A percentile compares a stretch with the other conserved stretches of the same genome.
Conservation (phyloP, 1,139 yeast genomes). For the Scheffersomyces segobiensis region DNA sequence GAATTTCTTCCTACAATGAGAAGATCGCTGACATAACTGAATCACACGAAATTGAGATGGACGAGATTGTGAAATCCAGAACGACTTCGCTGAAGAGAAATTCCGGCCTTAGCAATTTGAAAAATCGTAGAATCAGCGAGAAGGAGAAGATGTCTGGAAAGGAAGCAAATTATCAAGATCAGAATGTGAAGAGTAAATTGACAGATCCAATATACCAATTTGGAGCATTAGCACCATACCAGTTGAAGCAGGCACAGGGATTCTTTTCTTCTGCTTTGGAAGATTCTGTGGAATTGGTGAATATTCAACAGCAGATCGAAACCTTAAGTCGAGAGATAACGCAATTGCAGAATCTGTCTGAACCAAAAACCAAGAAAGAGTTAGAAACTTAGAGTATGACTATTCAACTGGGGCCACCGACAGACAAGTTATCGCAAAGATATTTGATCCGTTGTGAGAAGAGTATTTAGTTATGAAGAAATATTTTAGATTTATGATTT, state of each 20-base stretch:
- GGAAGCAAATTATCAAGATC: background rate
- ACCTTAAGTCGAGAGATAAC: constrained; percentile 7
- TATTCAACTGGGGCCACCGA: background rate
- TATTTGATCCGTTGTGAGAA: no score
- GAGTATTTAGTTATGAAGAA: background rate
- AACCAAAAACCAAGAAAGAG: no score
- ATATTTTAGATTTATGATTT: no score
- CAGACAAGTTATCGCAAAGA: background rate
- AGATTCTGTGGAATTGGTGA: constrained; percentile 26
- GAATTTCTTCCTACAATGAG: background rate
- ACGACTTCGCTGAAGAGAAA: background rate
- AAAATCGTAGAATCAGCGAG: background rate
- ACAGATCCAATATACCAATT: constrained; percentile 51
- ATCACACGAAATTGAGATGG: constrained; percentile 1
- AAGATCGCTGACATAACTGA: background rate
- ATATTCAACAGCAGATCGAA: constrained; percentile 24
- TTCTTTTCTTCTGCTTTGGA: constrained; percentile 33
- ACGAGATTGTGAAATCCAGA: background rate
- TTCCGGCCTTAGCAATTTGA: background rate
- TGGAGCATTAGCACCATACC: constrained; percentile 50
- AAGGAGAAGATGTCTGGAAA: no score
- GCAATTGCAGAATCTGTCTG: background rate
- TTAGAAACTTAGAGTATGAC: no score
- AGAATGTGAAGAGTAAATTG: background rate
- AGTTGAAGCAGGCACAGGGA: constrained; percentile 40